Evolutionary conservation across 805 yeast genomes (phyloP), one percentile per base, ranked within the genome.

Genomic region (Suhomyces sp.): DNA sequence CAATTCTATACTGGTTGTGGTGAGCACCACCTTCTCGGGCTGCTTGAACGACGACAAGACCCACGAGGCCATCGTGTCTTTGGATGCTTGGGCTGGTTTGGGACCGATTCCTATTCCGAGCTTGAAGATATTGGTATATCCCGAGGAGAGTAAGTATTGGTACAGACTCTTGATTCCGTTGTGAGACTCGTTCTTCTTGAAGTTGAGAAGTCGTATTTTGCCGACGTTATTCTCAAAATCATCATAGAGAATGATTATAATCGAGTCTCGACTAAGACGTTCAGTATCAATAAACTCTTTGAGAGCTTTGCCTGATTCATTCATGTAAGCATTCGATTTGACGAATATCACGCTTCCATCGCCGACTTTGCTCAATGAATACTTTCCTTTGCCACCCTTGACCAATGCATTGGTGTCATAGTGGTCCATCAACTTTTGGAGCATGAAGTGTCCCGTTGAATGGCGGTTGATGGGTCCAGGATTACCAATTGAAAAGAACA

Each of bases 21-120:
- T 46, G 22, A 59, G 39, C 19, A 23, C 25, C 19, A 29, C 20
- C 31, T 47, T 48, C 36, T 67, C 71, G 1, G 43, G 41, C 8
- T 25, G 44, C 18, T 39, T 52, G 42, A 67, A 62, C 14, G 44
- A 40, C 3, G 68, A 51, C n/a, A 67, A 51, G n/a, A 67, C 72
- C 72, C 72, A 67, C 9, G 52, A 36, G 1, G 63, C 61, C 65
- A 67, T 65, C 3, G 56, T 49, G 30, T 57, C 64, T 25, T 48
- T 51, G 6, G 56, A 46, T 2, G 69, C 61, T 36, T 46, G 53
- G n/a, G 34, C 21, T 1, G 72, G 73, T 39, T 66, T 67, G 5
- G 73, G 73, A 2, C 73, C 73, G 18, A 67, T 62, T 4, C 48
- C 72, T 3, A 67, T 43, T 0, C 68, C 71, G 13, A 67, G 46